phyloP scores from a whole-genome alignment of 805 yeast species.

The Ogataea nitratoaversa region DNA sequence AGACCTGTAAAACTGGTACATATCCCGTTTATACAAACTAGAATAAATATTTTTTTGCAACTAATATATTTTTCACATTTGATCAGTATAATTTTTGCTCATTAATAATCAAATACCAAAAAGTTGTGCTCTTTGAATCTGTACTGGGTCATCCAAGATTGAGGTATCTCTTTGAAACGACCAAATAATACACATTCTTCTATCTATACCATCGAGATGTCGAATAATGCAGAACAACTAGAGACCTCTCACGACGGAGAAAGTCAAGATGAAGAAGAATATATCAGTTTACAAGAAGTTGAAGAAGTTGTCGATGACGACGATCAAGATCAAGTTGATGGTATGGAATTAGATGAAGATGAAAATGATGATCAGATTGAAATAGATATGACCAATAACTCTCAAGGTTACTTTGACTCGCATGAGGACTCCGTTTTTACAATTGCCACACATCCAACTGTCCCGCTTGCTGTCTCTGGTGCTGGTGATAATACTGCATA shows the following conservation, averaged over 20 bases:
- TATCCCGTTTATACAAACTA: neutral
- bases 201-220: no score
- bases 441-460: slow-evolving; percentile 75
- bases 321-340: slow-evolving; percentile 41
- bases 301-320: slow-evolving; percentile 31
- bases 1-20: neutral
- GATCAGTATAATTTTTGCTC: neutral
- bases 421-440: slow-evolving; percentile 86
- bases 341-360: slow-evolving; percentile 20
- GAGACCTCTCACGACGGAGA: slow-evolving; percentile 3
- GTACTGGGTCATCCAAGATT: no score
- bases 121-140: no score
- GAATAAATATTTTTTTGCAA: neutral
- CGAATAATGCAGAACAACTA: slow-evolving; percentile 1
- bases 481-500: slow-evolving; percentile 92
- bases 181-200: no score
- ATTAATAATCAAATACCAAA: no score
- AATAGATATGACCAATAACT: slow-evolving; percentile 85
- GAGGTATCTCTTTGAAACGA: no score
- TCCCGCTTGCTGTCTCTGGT: slow-evolving; percentile 87
- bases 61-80: neutral
- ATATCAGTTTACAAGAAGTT: slow-evolving; percentile 27
- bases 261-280: slow-evolving; percentile 27
- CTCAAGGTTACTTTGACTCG: slow-evolving; percentile 82
- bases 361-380: slow-evolving; percentile 45